phyloP scores from a whole-genome alignment of 495 filamentous ascomycete species.

The Pseudomonodictys pantanalensis region DNA sequence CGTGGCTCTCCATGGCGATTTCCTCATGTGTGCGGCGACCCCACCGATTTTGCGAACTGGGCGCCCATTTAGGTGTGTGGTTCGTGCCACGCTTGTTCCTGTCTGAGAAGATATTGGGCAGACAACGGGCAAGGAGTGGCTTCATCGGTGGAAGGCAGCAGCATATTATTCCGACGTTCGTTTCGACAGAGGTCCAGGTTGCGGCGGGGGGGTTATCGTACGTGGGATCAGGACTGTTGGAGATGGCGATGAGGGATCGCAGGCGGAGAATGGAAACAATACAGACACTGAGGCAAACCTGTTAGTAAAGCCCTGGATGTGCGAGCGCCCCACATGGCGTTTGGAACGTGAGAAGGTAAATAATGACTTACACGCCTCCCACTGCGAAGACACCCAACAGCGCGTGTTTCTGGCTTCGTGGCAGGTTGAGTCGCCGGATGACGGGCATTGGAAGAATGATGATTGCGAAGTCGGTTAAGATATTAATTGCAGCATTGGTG shows the following conservation, averaged over 20 bases:
- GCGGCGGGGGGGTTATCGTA: conserved; percentile 37
- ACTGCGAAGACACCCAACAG: conserved; percentile 37
- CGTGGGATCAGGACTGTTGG: conserved; percentile 35
- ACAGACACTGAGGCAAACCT: conserved; percentile 36
- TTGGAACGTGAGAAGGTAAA: too few relatives aligned
- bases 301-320: too few relatives aligned
- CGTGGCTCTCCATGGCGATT: too few relatives aligned
- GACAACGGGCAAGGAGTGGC: too few relatives aligned
- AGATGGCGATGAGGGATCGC: conserved; percentile 35
- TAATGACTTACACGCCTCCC: conserved; percentile 36
- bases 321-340: too few relatives aligned
- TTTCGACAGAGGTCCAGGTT: conserved; percentile 34
- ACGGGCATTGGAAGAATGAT: conserved; percentile 41
- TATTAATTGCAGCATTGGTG: conserved; percentile 51
- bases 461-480: conserved; percentile 51
- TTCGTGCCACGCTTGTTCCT: too few relatives aligned
- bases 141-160: conserved; percentile 39
- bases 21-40: too few relatives aligned
- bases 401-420: conserved; percentile 32
- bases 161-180: conserved; percentile 38
- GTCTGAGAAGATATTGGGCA: too few relatives aligned
- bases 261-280: conserved; percentile 39
- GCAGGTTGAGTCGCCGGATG: conserved; percentile 31
- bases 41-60: too few relatives aligned
- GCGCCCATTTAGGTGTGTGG: too few relatives aligned